Conservation (phyloP, 805 yeast genomes). For the Yamadazyma laniorum region DNA sequence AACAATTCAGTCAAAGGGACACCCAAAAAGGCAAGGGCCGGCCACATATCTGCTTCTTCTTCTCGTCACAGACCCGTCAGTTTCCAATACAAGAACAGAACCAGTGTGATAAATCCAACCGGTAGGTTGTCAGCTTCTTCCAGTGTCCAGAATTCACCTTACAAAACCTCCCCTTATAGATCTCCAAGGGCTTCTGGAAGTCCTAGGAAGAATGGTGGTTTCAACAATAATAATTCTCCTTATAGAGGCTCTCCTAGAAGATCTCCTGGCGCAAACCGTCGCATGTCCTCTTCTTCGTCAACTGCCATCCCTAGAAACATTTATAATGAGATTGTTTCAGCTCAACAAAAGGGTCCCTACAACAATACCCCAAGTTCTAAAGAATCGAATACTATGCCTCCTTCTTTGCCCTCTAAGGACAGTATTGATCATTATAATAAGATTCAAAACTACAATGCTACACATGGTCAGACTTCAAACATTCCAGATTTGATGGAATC, state of each 20-base stretch:
- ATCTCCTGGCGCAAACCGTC: conserved; percentile 16
- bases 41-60: conserved; percentile 35
- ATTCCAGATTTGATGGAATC: conserved; percentile 23
- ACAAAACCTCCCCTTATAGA: conserved; percentile 20
- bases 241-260: conserved; percentile 19
- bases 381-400: conserved; percentile 29
- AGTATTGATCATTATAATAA: conserved; percentile 16
- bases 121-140: conserved; percentile 30
- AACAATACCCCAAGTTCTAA: conserved; percentile 8
- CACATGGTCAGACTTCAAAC: conserved; percentile 10
- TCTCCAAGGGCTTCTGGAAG: conserved; percentile 12
- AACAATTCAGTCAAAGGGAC: conserved; percentile 22
- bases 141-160: conserved; percentile 34
- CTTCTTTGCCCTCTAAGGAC: conserved; percentile 43
- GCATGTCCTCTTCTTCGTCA: conserved; percentile 10
- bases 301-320: conserved; percentile 41
- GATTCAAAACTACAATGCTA: conserved; percentile 11
- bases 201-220: conserved; percentile 15
- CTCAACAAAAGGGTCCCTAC: conserved; percentile 22
- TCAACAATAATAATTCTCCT: conserved; percentile 9
- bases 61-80: conserved; percentile 38
- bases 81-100: conserved; percentile 38
- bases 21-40: conserved; percentile 25
- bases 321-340: conserved; percentile 41
- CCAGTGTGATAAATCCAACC: conserved; percentile 13